Evolutionary conservation across 345 rosid genomes (phyloP).

Genomic region (Corchorus capsularis): DNA sequence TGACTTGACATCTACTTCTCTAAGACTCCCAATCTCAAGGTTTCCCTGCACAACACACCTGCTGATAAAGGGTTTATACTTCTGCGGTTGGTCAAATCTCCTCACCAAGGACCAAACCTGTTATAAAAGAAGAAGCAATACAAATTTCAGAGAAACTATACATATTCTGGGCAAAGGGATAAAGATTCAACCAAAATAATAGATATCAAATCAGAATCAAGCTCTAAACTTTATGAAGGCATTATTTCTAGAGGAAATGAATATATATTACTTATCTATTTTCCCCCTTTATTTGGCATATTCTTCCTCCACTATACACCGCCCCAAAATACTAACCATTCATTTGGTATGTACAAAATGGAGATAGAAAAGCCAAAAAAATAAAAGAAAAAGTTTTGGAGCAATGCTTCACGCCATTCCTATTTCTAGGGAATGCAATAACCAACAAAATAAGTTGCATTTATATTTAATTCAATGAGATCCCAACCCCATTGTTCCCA

Average conservation of each 20-base stretch:
- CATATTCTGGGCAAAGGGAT: not conserved
- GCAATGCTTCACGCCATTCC: not conserved
- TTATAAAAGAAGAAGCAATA: slow-evolving; percentile 2
- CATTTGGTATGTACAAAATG: not conserved
- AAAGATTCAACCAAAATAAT: not conserved
- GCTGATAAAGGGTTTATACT: slow-evolving; percentile 75
- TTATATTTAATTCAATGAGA: not conserved
- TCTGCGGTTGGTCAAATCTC: slow-evolving; percentile 85
- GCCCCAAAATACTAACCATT: not conserved
- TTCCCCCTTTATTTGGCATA: not conserved
- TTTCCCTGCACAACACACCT: slow-evolving; percentile 70
- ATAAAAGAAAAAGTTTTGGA: not conserved
- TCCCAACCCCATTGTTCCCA: not conserved
- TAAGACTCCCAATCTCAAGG: slow-evolving; percentile 76
- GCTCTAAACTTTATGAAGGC: not conserved
- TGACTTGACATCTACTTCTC: slow-evolving; percentile 81
- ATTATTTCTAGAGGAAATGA: slow-evolving; percentile 1
- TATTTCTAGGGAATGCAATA: not conserved
- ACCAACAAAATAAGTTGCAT: not conserved
- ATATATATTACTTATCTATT: not conserved
- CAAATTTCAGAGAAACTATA: not conserved
- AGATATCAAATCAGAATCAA: slow-evolving; percentile 11
- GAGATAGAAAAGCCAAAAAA: not conserved
- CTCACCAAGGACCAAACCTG: slow-evolving; percentile 88
- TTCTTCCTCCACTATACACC: not conserved